These are phyloP conservation scores for Corylus heterophylla DNA, from an alignment of 306 rosid genomes.

Conservation along the genomic window DNA sequence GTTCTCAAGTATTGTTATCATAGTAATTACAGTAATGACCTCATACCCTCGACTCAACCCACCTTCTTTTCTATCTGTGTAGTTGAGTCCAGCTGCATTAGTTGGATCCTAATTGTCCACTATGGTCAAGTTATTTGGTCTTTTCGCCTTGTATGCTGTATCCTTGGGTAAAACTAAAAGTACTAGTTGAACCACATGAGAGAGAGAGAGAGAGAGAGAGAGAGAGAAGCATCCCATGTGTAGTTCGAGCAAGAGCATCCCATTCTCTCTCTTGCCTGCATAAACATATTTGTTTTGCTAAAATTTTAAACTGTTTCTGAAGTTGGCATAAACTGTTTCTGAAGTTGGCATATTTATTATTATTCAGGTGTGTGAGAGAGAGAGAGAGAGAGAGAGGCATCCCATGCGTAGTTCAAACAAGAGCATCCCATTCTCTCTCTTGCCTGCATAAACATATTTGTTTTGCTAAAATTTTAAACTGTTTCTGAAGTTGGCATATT, in stretches of 20 bases:
- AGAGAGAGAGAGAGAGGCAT: background rate
- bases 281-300: conserved; percentile 4
- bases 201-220: background rate
- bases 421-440: conserved; percentile 1
- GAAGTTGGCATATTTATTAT: conserved; percentile 14
- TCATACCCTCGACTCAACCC: conserved; percentile 13
- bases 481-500: conserved; percentile 14
- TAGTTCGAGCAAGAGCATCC: background rate
- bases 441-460: conserved; percentile 1
- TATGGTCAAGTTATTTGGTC: conserved; percentile 5
- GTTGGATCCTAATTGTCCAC: conserved; percentile 1
- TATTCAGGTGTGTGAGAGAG: background rate
- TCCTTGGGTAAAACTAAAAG: background rate
- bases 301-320: conserved; percentile 12
- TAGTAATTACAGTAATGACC: background rate
- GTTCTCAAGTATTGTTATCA: conserved; percentile 12
- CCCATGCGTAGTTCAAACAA: background rate
- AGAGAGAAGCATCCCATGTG: background rate
- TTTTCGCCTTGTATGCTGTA: conserved; percentile 9
- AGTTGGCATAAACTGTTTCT: conserved; percentile 16
- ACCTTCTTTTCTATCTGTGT: background rate
- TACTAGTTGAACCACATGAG: background rate
- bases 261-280: conserved; percentile 1
- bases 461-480: conserved; percentile 12
- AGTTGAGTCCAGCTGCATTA: background rate